Conservation (phyloP, 208 protist genomes). For the Leishmania amazonensis region DNA sequence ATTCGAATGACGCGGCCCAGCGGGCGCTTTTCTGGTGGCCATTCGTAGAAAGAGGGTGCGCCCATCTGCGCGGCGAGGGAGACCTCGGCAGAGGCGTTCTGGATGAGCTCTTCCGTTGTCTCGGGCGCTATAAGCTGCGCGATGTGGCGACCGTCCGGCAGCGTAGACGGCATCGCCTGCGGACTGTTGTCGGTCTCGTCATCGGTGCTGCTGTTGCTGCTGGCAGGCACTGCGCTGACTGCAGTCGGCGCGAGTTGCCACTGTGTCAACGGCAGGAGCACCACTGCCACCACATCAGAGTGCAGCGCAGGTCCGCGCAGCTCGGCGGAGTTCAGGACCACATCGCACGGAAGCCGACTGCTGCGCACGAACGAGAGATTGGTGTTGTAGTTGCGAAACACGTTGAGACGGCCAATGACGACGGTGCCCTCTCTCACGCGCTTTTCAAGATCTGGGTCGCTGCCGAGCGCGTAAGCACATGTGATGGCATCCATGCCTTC, state of each 20-base stretch:
- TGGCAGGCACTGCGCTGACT: too few relatives aligned
- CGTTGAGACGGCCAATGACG: slow-evolving; percentile 54
- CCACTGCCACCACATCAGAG: slow-evolving; percentile 76
- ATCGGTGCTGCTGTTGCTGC: not conserved
- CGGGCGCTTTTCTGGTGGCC: slow-evolving; percentile 30
- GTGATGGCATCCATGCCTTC: not conserved
- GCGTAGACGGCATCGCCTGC: slow-evolving; percentile 26
- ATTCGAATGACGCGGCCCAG: slow-evolving; percentile 50
- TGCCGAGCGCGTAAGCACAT: slow-evolving; percentile 41
- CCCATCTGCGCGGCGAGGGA: slow-evolving; percentile 33
- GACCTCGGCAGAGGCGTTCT: slow-evolving; percentile 23
- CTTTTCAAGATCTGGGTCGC: slow-evolving; percentile 42
- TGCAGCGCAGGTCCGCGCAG: slow-evolving; percentile 40
- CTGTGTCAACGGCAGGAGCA: slow-evolving; percentile 34
- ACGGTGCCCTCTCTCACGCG: slow-evolving; percentile 49
- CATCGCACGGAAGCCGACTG: slow-evolving; percentile 47
- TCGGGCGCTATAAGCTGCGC: slow-evolving; percentile 39
- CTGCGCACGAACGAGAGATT: slow-evolving; percentile 59
- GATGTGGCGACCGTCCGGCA: slow-evolving; percentile 61
- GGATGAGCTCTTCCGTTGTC: not conserved
- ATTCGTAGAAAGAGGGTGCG: slow-evolving; percentile 33
- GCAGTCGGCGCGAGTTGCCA: slow-evolving; percentile 1
- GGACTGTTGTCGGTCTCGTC: slow-evolving; percentile 6
- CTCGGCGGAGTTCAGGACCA: slow-evolving; percentile 49
- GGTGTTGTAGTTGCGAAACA: slow-evolving; percentile 44